Conservation (phyloP, 139 green algal species). For the Monoraphidium neglectum region DNA sequence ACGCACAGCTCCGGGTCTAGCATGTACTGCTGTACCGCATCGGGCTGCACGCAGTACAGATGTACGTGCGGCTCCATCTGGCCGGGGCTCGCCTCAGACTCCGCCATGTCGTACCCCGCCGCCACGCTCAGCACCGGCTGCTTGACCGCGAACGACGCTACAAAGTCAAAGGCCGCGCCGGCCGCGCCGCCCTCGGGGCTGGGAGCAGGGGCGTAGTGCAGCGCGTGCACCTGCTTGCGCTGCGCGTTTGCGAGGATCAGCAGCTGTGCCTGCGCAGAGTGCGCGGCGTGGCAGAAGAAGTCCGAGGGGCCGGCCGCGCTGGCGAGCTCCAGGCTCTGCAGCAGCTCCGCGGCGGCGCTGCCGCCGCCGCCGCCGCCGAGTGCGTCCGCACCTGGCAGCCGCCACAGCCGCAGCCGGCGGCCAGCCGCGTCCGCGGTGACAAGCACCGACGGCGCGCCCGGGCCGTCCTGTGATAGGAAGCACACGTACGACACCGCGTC, state of each 20-base stretch:
- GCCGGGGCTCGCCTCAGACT: conserved; percentile 19
- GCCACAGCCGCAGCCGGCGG: conserved; percentile 53
- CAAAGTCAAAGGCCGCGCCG: conserved; percentile 61
- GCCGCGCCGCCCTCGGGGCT: background rate
- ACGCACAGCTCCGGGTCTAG: conserved; percentile 65
- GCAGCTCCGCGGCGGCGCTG: background rate
- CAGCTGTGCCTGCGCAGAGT: conserved; percentile 43
- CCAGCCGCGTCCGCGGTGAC: conserved; percentile 47
- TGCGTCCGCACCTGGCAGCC: conserved; percentile 13
- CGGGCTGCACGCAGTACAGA: conserved; percentile 77
- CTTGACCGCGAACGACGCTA: conserved; percentile 67
- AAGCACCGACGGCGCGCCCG: conserved; percentile 23
- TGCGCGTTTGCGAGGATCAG: conserved; percentile 80
- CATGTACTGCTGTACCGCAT: conserved; percentile 87
- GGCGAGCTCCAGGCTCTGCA: conserved; percentile 15
- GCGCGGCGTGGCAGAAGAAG: conserved; percentile 65
- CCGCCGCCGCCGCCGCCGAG: background rate
- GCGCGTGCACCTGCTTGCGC: conserved; percentile 66
- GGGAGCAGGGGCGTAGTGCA: conserved; percentile 50
- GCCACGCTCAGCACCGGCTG: conserved; percentile 81
- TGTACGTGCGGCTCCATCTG: conserved; percentile 24
- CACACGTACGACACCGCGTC: background rate
- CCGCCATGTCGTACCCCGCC: conserved; percentile 33
- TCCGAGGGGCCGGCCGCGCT: background rate
- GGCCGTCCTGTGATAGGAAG: too few species aligned